These are phyloP conservation scores for Dovyalis caffra DNA, from an alignment of 345 rosid genomes.

Conservation along the genomic window DNA sequence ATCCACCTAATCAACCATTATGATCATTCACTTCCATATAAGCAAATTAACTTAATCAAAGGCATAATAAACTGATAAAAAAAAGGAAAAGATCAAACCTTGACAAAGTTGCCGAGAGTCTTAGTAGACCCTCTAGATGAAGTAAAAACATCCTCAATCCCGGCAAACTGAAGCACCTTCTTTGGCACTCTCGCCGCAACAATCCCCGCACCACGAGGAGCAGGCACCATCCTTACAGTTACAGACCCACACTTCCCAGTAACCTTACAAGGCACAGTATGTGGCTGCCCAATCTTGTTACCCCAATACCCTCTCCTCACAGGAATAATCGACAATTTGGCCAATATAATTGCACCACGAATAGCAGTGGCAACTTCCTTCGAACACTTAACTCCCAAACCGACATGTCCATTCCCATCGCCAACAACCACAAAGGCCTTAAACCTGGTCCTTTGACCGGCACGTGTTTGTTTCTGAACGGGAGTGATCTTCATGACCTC, in stretches of 20 bases:
- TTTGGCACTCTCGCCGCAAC: constrained; percentile 86
- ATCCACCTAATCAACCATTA: no score
- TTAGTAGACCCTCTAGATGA: constrained; percentile 80
- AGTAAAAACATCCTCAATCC: constrained; percentile 80
- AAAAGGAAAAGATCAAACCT: constrained; percentile 37
- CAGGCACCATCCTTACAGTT: constrained; percentile 72
- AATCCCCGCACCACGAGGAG: constrained; percentile 76
- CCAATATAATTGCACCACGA: constrained; percentile 57
- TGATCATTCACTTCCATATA: no score
- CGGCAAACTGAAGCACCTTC: constrained; percentile 84
- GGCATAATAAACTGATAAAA: not conserved
- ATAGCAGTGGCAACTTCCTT: constrained; percentile 73
- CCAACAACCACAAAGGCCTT: constrained; percentile 74
- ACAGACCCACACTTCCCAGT: constrained; percentile 78
- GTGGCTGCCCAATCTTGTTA: constrained; percentile 68
- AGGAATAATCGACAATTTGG: constrained; percentile 63
- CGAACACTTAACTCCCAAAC: constrained; percentile 64
- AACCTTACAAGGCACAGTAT: constrained; percentile 68
- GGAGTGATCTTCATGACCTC: constrained; percentile 97
- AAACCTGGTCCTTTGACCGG: constrained; percentile 70
- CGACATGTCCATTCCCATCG: constrained; percentile 63
- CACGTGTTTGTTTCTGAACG: constrained; percentile 86
- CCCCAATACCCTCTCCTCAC: constrained; percentile 79
- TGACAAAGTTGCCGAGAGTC: constrained; percentile 79
- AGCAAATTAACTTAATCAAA: not conserved